phyloP scores from a whole-genome alignment of 2,329 filamentous ascomycete genomes.

The Cladosporium sp. region DNA sequence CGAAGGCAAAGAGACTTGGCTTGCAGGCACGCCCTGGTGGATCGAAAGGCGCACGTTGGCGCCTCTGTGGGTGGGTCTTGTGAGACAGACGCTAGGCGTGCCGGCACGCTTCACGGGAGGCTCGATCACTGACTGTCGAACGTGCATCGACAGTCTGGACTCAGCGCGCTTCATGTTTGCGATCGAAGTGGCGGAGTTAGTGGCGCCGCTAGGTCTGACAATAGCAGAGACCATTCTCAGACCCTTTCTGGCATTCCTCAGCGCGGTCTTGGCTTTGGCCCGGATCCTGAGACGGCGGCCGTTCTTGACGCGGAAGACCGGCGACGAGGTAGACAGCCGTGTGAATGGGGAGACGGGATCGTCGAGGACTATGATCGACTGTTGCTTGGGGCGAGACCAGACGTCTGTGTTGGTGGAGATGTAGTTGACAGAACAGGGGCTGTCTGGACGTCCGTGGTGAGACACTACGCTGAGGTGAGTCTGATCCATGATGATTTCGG shows the following conservation, averaged over 20 bases:
- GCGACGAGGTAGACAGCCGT: background rate
- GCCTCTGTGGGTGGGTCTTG: background rate
- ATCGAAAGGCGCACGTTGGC: background rate
- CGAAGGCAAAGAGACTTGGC: background rate
- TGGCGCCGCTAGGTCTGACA: background rate
- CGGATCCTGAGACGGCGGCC: background rate
- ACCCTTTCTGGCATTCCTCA: background rate
- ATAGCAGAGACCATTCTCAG: background rate
- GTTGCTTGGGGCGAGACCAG: background rate
- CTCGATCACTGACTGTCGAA: background rate
- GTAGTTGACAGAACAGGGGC: conserved; percentile 13
- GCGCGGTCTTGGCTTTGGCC: background rate
- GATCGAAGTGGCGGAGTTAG: background rate
- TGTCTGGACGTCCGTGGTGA: background rate
- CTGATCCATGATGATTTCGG: background rate
- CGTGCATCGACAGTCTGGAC: background rate
- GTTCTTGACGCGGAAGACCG: background rate
- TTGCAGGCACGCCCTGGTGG: background rate
- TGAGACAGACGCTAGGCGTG: conserved; percentile 10
- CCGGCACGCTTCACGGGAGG: background rate
- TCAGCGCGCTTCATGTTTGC: background rate
- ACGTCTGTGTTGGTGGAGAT: background rate
- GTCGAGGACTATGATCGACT: background rate
- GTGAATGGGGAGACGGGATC: background rate
- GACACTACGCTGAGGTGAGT: conserved; percentile 5